Conservation (phyloP, 2,329 filamentous ascomycete species). For the Sclerotinia subarctica region DNA sequence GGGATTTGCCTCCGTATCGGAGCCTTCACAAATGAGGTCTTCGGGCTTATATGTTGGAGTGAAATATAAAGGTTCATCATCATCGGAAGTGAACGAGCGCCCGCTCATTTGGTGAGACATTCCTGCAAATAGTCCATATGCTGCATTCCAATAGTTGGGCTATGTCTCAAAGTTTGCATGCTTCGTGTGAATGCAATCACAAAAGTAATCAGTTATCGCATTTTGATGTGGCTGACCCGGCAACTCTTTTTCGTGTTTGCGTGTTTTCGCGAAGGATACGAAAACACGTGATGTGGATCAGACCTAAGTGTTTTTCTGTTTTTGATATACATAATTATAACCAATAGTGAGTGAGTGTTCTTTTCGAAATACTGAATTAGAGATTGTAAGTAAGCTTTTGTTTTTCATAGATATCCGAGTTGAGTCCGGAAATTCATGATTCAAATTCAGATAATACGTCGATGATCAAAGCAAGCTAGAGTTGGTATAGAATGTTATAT, state of each 20-base stretch:
- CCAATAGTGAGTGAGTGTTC: neutral
- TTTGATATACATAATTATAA: too few species aligned
- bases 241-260: slow-evolving; percentile 15
- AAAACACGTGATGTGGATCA: slow-evolving; percentile 7
- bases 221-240: slow-evolving; percentile 19
- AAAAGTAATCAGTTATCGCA: slow-evolving; percentile 17
- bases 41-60: slow-evolving; percentile 43
- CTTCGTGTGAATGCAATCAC: slow-evolving; percentile 2
- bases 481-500: too few species aligned
- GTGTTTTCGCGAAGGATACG: slow-evolving; percentile 13
- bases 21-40: slow-evolving; percentile 54
- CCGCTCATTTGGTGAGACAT: slow-evolving; percentile 14
- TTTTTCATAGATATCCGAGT: too few species aligned
- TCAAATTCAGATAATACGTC: too few species aligned
- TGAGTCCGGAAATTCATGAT: too few species aligned
- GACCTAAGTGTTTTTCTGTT: neutral
- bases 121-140: slow-evolving; percentile 21
- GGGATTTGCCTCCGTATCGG: slow-evolving; percentile 55
- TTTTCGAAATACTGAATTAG: neutral
- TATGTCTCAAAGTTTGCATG: slow-evolving; percentile 11
- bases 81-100: slow-evolving; percentile 3
- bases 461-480: too few species aligned
- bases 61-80: slow-evolving; percentile 47
- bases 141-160: neutral
- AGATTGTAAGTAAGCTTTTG: too few species aligned